Evolutionary conservation across 208 protist species (phyloP).

Genomic region (Sergeia podlipaevii): DNA sequence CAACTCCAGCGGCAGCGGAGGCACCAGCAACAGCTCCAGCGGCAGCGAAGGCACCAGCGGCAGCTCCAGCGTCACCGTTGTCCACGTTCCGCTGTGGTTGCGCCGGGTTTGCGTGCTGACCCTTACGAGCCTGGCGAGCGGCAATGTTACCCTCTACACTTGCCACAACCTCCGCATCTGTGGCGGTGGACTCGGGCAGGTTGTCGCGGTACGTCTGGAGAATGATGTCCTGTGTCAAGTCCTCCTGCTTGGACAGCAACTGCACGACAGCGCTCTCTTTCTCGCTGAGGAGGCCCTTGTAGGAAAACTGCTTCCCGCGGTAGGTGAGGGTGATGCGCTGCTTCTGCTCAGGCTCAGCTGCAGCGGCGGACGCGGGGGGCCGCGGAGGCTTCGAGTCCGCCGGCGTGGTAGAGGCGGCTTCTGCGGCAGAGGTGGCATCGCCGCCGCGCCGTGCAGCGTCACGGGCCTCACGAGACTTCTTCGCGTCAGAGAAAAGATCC

Average conservation of each 20-base stretch:
- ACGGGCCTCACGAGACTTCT: constrained; percentile 38
- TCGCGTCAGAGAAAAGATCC: constrained; percentile 33
- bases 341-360: constrained; percentile 36
- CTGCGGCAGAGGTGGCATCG: constrained; percentile 4
- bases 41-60: neutral
- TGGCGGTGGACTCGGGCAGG: constrained; percentile 33
- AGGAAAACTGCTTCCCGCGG: constrained; percentile 67
- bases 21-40: neutral
- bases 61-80: neutral
- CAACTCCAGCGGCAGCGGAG: neutral
- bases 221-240: constrained; percentile 38
- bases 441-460: constrained; percentile 15
- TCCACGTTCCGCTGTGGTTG: neutral
- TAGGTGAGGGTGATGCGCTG: constrained; percentile 65
- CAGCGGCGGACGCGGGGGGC: constrained; percentile 5
- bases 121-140: constrained; percentile 21
- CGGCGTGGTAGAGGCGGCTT: neutral
- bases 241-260: constrained; percentile 61
- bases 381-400: neutral
- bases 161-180: constrained; percentile 54
- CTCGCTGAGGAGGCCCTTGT: constrained; percentile 58
- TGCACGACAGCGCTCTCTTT: constrained; percentile 69
- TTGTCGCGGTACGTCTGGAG: constrained; percentile 69
- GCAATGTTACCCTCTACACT: constrained; percentile 35
- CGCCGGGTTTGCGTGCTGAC: constrained; percentile 11